These are phyloP conservation scores for Neonectria magnoliae DNA, from an alignment of 2,329 filamentous ascomycete genomes.

Conservation along the genomic window DNA sequence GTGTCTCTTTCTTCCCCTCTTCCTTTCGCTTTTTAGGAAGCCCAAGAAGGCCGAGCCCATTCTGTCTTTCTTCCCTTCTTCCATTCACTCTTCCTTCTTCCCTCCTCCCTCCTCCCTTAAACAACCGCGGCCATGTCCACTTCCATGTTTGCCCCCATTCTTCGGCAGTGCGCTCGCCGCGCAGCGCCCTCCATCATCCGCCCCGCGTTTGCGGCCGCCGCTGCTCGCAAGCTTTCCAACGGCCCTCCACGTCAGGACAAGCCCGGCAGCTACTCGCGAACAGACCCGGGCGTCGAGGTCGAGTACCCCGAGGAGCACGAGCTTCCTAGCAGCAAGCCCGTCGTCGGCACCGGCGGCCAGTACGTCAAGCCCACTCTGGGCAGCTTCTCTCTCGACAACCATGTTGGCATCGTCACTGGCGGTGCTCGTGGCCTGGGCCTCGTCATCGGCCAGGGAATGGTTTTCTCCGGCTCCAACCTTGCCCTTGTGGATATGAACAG, in stretches of 20 bases:
- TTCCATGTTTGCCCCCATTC: conserved; percentile 37
- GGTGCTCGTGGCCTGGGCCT: conserved; percentile 89
- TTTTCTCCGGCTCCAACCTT: conserved; percentile 86
- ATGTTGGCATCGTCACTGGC: conserved; percentile 87
- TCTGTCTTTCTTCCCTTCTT: neutral
- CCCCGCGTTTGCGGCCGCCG: conserved; percentile 34
- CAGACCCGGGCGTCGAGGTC: conserved; percentile 80
- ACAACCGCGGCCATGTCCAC: conserved; percentile 1
- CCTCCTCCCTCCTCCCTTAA: neutral
- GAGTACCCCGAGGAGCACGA: conserved; percentile 81
- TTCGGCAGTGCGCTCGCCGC: conserved; percentile 45
- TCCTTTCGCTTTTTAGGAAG: too few relatives aligned
- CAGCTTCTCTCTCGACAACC: conserved; percentile 86
- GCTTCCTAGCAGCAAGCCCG: conserved; percentile 75
- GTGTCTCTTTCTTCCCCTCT: too few relatives aligned
- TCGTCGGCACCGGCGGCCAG: conserved; percentile 79
- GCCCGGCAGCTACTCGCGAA: conserved; percentile 78
- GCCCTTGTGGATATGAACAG: conserved; percentile 95
- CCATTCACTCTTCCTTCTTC: neutral
- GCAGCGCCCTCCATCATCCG: conserved; percentile 34
- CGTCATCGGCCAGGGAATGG: conserved; percentile 92
- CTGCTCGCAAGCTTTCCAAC: conserved; percentile 47
- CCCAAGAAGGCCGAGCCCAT: too few relatives aligned
- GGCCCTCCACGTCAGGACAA: conserved; percentile 50
- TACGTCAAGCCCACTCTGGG: conserved; percentile 88